Base-by-base conservation (phyloP, 371 early-diverging fungal genomes). In the Sanchytrium tribonematis region DNA sequence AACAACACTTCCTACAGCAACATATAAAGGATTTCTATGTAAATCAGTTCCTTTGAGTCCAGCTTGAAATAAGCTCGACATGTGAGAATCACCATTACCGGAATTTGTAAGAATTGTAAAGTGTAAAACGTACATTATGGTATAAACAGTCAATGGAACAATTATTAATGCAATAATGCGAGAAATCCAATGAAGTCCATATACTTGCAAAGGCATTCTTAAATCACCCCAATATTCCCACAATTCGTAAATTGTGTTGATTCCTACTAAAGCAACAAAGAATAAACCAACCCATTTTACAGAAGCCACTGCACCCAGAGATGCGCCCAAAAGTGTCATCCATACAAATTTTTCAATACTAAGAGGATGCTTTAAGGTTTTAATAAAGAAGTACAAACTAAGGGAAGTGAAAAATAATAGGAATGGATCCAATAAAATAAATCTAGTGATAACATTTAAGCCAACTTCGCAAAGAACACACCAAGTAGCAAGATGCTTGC, bases 271-370 rank as follows among this genome's bases (percentile, higher is more conserved):
- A 2, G 93, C 91, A 1, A 91, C 90, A 22, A 87, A 87, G 77
- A 99, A 89, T 67, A 96, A 79, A 0, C 99, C 99, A 30, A 99
- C 97, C 99, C 99, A 99, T 77, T 99, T 99, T 22, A 98, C 86
- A 80, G 97, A 95, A 66, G 72, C 1, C 87, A 88, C 81, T 29
- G 71, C 72, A 16, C 99, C 98, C 29, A 98, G 76, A 22, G 89
- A 87, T 1, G 88, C 73, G 66, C 99, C 99, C 1, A 96, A 89
- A 66, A 86, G 74, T 1, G 84, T 71, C 30, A 98, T 75, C 89
- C 93, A 91, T 2, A 81, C 70, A 82, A 84, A 91, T 97, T 96
- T 95, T 67, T 84, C 80, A 0, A 74, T 30, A 0, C 89, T 82
- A 71, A 94, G 92, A 1, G 93, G 81, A 68, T 85, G 79, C 74